Percentiles rank a stretch among this genome's conserved stretches.
Evolutionary conservation across 306 rosid species (phyloP).

Genomic region (Luffa aegyptiaca): DNA sequence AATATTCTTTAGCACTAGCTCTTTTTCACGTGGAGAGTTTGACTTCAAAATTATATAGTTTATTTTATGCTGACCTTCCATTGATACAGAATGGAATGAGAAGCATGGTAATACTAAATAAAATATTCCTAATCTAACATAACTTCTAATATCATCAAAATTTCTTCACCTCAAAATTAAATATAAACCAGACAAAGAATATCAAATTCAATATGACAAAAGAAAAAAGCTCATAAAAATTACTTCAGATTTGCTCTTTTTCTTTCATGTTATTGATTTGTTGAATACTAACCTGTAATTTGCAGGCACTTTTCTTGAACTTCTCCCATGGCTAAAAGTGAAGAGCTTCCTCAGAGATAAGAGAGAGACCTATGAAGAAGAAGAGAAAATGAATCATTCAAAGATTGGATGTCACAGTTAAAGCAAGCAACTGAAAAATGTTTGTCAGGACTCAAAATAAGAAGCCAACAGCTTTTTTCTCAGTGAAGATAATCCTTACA

Average conservation of each 20-base stretch:
- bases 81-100: background rate
- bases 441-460: background rate
- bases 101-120: background rate
- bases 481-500: background rate
- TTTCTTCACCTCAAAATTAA: background rate
- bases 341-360: background rate
- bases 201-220: background rate
- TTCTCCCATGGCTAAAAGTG: slow-evolving; percentile 8
- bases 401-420: background rate
- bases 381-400: background rate
- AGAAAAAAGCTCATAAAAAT: background rate
- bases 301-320: slow-evolving; percentile 8
- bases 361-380: slow-evolving; percentile 3
- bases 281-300: background rate
- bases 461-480: background rate
- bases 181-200: background rate
- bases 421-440: background rate
- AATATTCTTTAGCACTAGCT: too few relatives aligned
- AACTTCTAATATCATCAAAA: background rate
- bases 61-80: background rate
- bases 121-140: background rate
- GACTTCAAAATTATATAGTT: background rate
- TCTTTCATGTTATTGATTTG: background rate
- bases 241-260: background rate
- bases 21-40: too few relatives aligned